Conservation (phyloP, 306 rosid genomes). For the Hylodesmum podocarpum region DNA sequence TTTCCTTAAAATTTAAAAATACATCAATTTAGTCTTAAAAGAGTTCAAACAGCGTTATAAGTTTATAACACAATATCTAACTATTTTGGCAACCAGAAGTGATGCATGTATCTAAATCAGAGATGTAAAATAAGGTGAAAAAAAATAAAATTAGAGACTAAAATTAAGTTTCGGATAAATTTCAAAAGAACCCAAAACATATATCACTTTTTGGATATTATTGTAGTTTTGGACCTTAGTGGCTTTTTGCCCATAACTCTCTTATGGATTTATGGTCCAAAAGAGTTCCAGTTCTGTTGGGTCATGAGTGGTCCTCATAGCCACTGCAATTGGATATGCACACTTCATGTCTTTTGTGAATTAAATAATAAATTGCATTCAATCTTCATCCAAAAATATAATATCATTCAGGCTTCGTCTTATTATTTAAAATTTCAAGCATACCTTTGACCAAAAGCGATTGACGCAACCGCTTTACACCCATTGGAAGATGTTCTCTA, state of each 20-base stretch:
- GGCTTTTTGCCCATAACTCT: no score
- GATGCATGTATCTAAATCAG: no score
- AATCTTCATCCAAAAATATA: not conserved
- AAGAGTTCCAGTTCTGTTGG: constrained; percentile 19
- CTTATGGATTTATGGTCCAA: no score
- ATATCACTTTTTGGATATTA: not conserved
- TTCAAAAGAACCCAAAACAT: no score
- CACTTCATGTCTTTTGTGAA: constrained; percentile 5
- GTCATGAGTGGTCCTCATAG: constrained; percentile 38
- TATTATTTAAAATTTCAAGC: constrained; percentile 55
- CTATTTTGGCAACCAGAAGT: no score
- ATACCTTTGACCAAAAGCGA: constrained; percentile 98
- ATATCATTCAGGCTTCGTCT: not conserved
- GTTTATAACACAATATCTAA: no score
- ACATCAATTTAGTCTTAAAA: no score
- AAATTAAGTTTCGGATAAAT: no score
- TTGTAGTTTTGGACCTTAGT: constrained; percentile 27
- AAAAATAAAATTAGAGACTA: no score
- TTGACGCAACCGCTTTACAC: constrained; percentile 96
- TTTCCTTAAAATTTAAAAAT: no score
- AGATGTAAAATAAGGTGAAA: no score
- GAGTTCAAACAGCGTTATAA: no score
- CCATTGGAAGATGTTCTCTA: constrained; percentile 99
- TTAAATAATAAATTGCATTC: not conserved
- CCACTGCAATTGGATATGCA: not conserved